These are phyloP conservation scores for Carex myosuroides DNA, from an alignment of 176 grass and related monocot species.

Conservation along the genomic window DNA sequence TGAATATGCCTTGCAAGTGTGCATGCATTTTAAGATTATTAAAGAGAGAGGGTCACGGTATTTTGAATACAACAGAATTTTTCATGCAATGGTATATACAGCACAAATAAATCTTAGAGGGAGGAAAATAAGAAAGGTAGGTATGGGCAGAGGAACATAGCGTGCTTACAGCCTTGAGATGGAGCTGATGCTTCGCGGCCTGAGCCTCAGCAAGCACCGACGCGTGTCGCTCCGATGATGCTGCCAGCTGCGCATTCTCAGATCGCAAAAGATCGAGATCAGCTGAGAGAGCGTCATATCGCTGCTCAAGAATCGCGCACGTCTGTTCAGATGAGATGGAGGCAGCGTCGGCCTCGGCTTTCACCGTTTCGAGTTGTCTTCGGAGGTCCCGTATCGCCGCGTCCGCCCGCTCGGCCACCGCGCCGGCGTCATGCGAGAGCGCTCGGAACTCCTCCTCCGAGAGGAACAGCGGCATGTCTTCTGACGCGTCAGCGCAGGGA, in stretches of 20 bases:
- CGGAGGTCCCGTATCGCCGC: constrained; percentile 74
- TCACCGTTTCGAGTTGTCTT: constrained; percentile 69
- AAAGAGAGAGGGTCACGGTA: background rate
- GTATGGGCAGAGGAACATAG: background rate
- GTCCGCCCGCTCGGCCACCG: constrained; percentile 81
- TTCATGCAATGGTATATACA: background rate
- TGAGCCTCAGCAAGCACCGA: constrained; percentile 56
- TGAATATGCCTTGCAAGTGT: background rate
- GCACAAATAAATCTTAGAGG: background rate
- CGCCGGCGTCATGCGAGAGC: constrained; percentile 51
- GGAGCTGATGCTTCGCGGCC: constrained; percentile 84
- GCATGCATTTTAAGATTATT: background rate
- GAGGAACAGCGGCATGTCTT: constrained; percentile 82
- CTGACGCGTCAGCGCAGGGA: background rate
- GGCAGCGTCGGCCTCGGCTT: constrained; percentile 67
- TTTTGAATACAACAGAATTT: background rate
- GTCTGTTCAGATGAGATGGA: constrained; percentile 88
- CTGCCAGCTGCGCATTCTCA: constrained; percentile 49
- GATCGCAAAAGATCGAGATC: constrained; percentile 58
- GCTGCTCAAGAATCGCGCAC: constrained; percentile 83
- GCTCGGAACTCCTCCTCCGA: constrained; percentile 86
- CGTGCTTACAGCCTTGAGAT: constrained; percentile 58
- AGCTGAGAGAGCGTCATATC: constrained; percentile 53
- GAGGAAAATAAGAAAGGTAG: background rate
- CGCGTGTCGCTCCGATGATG: constrained; percentile 46